Evolutionary conservation across 2,329 filamentous ascomycete genomes (phyloP), one percentile per base, ranked within the genome.

Genomic region (Epichloe scottii): DNA sequence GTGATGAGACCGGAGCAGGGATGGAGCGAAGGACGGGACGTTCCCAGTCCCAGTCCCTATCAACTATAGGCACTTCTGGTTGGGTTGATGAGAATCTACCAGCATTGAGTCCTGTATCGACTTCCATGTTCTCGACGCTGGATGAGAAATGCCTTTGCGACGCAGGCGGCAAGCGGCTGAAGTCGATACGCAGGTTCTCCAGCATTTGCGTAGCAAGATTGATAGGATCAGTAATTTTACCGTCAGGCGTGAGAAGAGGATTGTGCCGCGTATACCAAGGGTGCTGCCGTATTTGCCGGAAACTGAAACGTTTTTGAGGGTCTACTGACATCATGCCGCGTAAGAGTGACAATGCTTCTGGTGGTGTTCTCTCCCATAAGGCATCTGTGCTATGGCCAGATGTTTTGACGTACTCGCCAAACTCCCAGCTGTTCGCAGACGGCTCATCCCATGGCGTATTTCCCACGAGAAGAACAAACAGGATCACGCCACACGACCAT

Each of bases 401-500:
- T 2, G 82, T 88, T 53, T 81, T 79, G 40, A 87, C 74, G 64
- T 95, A 98, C 66, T 96, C 89, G 59, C 86, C 80, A 59, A 87
- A 98, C 68, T 98, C 93, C 73, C 87, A 95, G 64, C 89, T 96
- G 52, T 81, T 77, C 37, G 78, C 71, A 3, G 89, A 91, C 0
- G 93, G 93, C 63, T 93, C 87, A 62, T 97, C 93, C 93, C 93
- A 98, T 0, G 93, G 93, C 2, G 93, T 98, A 64, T 98, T 98
- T 10, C 93, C 93, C 1, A 95, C 89, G 3, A 98, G 73, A 4
- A 98, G 73, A 37, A 97, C 93, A 62, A 98, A 98, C 4, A 98
- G 74, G n/a, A 98, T 94, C 49, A 98, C 89, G 35, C 93, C 93
- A 60, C 90, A 96, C 15, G 90, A 96, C 94, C 94, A 98, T 51